phyloP scores from a whole-genome alignment of 2,329 filamentous ascomycete species.

The Fusarium sp. region DNA sequence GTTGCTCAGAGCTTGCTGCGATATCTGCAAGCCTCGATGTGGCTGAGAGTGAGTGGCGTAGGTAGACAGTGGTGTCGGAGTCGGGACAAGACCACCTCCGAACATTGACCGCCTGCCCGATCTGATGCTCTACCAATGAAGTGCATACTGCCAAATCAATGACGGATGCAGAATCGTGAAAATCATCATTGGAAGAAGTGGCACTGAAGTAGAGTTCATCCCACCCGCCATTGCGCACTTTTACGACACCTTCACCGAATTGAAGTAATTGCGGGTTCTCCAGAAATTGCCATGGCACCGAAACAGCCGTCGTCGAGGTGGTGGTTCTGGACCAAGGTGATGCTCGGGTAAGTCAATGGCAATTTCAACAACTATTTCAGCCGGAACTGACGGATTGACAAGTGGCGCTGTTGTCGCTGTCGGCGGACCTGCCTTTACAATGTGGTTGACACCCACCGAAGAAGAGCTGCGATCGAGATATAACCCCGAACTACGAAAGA shows the following conservation, averaged over 20 bases:
- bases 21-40: background rate
- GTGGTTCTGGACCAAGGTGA: conserved; percentile 72
- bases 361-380: conserved; percentile 17
- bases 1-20: background rate
- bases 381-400: conserved; percentile 25
- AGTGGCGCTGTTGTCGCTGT: conserved; percentile 77
- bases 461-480: conserved; percentile 93
- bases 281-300: conserved; percentile 43
- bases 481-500: conserved; percentile 91
- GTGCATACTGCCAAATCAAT: conserved; percentile 44
- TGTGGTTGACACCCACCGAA: conserved; percentile 81
- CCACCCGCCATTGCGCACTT: conserved; percentile 2
- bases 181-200: conserved; percentile 43
- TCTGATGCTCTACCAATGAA: conserved; percentile 12
- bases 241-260: background rate
- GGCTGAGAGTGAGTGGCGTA: background rate
- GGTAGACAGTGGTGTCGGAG: background rate
- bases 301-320: conserved; percentile 61
- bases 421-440: conserved; percentile 84
- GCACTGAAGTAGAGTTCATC: conserved; percentile 5
- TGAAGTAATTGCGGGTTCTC: background rate
- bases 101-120: conserved; percentile 38
- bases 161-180: conserved; percentile 44
- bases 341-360: conserved; percentile 64
- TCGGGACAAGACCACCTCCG: conserved; percentile 30